A percentile compares a stretch with the other conserved stretches of the same genome.
Conservation (phyloP, 2,329 filamentous ascomycete species). For the Ceratocystis lukuohia region DNA sequence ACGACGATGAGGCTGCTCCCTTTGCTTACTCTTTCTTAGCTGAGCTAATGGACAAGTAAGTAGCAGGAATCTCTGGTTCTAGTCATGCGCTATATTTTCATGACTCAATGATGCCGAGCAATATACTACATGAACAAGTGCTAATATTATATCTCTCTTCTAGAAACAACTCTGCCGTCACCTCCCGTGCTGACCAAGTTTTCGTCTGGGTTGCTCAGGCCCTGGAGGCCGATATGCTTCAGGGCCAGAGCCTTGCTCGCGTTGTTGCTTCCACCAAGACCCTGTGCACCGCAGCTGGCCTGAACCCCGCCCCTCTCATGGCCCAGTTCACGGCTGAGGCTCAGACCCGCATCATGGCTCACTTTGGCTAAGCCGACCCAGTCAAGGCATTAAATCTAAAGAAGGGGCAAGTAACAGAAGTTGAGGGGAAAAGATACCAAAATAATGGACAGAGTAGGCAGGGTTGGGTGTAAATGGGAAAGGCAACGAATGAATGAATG, state of each 20-base stretch:
- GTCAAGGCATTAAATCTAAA: background rate
- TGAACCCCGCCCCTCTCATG: slow-evolving; percentile 65
- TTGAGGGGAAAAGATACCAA: slow-evolving; percentile 10
- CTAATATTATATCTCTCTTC: slow-evolving; percentile 7
- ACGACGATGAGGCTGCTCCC: slow-evolving; percentile 93
- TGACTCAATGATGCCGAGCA: background rate
- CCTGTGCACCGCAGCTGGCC: slow-evolving; percentile 57
- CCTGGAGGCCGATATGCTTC: slow-evolving; percentile 78
- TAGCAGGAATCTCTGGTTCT: slow-evolving; percentile 23
- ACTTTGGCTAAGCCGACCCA: slow-evolving; percentile 47
- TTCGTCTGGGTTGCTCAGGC: slow-evolving; percentile 80
- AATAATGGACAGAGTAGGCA: slow-evolving; percentile 12
- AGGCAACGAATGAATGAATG: slow-evolving; percentile 19
- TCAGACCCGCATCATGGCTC: slow-evolving; percentile 64
- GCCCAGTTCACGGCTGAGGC: slow-evolving; percentile 64
- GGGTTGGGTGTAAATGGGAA: slow-evolving; percentile 9
- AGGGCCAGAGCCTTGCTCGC: slow-evolving; percentile 65
- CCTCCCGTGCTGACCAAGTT: slow-evolving; percentile 62
- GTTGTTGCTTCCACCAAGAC: slow-evolving; percentile 67
- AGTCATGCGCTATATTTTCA: background rate
- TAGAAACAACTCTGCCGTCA: slow-evolving; percentile 75
- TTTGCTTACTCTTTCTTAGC: slow-evolving; percentile 89
- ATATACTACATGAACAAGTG: background rate
- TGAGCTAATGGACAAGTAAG: slow-evolving; percentile 88
- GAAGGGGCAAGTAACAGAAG: slow-evolving; percentile 9